Conservation (phyloP, 2,329 filamentous ascomycete species). For the Fusarium sp. region DNA sequence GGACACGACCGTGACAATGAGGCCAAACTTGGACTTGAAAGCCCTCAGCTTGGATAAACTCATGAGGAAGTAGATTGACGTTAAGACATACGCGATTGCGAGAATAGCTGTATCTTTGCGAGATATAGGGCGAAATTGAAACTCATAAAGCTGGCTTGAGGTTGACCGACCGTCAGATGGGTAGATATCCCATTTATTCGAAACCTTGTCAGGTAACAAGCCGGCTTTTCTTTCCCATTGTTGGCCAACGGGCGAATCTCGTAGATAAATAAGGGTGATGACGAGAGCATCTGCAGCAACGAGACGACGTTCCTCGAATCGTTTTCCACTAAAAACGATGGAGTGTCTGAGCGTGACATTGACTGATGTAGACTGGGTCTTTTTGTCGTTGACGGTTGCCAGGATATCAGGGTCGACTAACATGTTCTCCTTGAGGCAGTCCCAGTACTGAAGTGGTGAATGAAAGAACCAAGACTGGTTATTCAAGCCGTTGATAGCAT, state of each 20-base stretch:
- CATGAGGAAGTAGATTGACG: slow-evolving; percentile 70
- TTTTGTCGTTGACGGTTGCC: slow-evolving; percentile 73
- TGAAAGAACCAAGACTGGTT: slow-evolving; percentile 80
- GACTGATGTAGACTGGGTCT: slow-evolving; percentile 70
- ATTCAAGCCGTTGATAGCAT: slow-evolving; percentile 67
- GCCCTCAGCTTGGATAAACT: slow-evolving; percentile 76
- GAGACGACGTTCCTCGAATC: slow-evolving; percentile 73
- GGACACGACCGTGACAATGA: slow-evolving; percentile 74
- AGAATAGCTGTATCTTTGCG: slow-evolving; percentile 71
- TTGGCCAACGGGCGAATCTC: slow-evolving; percentile 69
- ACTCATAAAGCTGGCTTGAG: slow-evolving; percentile 75
- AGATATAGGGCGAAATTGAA: slow-evolving; percentile 80
- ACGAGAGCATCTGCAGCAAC: slow-evolving; percentile 80
- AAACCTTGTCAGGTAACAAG: slow-evolving; percentile 58
- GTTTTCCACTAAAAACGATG: slow-evolving; percentile 84
- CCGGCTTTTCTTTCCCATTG: slow-evolving; percentile 71
- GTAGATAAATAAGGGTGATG: slow-evolving; percentile 76
- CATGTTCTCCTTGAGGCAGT: slow-evolving; percentile 69
- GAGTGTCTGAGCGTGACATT: slow-evolving; percentile 80
- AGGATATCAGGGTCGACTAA: slow-evolving; percentile 70
- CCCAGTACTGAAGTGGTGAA: slow-evolving; percentile 85
- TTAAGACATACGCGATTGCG: slow-evolving; percentile 70
- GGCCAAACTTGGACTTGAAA: slow-evolving; percentile 77
- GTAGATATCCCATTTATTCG: slow-evolving; percentile 71
- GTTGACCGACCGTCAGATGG: slow-evolving; percentile 64